Conservation (phyloP, 768 basidiomycete genomes). For the Russula brevipes region DNA sequence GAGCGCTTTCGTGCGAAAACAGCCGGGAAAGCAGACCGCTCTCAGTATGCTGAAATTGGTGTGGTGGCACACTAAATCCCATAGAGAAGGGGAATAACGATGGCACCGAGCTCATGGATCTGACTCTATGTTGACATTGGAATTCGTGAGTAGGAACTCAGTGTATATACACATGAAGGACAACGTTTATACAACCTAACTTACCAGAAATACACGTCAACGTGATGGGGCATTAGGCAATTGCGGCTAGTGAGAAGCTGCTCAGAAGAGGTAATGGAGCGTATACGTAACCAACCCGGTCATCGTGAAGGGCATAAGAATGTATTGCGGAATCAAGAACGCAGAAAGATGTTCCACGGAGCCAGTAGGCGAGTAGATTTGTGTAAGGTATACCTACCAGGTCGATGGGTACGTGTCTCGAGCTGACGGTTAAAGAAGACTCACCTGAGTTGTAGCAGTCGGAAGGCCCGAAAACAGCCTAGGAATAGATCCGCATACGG, state of each 20-base stretch:
- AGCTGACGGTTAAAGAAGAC: neutral
- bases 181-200: no score
- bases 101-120: no score
- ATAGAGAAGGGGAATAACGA: no score
- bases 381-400: conserved; percentile 53
- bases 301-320: conserved; percentile 24
- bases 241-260: neutral
- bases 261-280: conserved; percentile 21
- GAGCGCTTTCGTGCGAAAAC: no score
- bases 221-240: neutral
- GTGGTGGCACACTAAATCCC: no score
- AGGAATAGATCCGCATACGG: conserved; percentile 48
- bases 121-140: no score
- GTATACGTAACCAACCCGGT: conserved; percentile 22
- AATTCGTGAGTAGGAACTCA: no score
- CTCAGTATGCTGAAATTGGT: no score
- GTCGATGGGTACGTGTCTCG: neutral
- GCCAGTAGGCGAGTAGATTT: conserved; percentile 63
- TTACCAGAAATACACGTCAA: neutral
- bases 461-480: conserved; percentile 25
- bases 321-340: conserved; percentile 52
- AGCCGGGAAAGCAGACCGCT: no score
- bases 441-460: conserved; percentile 20
- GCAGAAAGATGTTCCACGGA: conserved; percentile 54
- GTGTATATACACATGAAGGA: no score